Evolutionary conservation across 148 eudicot species (phyloP), one percentile per base, ranked within the genome.

Genomic region (Amaranthus cruentus): DNA sequence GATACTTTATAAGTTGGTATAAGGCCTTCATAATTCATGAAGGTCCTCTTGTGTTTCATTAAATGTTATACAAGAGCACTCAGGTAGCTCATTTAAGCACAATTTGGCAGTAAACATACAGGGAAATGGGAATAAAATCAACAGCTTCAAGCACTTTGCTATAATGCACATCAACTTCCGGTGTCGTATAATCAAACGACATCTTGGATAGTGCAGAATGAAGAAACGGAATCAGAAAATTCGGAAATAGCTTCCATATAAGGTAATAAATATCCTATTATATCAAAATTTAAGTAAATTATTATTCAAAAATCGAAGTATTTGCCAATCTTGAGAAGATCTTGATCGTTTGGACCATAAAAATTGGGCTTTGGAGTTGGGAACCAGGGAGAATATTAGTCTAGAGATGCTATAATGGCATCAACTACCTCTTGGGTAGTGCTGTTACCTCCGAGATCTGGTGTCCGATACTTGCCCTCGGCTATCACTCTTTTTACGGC

Each of bases 371-470:
- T 66, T 63, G 66, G 71, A 53, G 13, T 68, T 5, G 6, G 47
- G 47, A 56, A 66, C 10, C 15, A 55, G 57, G 6, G 57, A 38
- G 18, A 21, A 57, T 18, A 21, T 86, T 81, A 86, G 48, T 79
- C 88, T 52, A 91, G 81, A 60, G 84, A 80, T 18, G 87, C 85
- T 62, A 87, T 81, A 57, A 91, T 89, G 52, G 97, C 93, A 81
- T 91, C 97, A 44, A 85, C 87, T 13, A 91, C 80, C 72, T 91
- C 88, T 82, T 89, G 97, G 12, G 97, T 91, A 69, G 90, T 83
- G 42, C 89, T 79, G 69, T 59, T 57, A 44, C 94, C 97, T 14
- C 94, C 97, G 59, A 91, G 87, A 85, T 91, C 97, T 73, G 84
- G 85, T 2, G 97, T 88, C 69, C 76, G 70, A 67, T 76, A 75